These are phyloP conservation scores for Heterococcus sp. DNA, from an alignment of 108 stramenopile genomes.

Conservation along the genomic window DNA sequence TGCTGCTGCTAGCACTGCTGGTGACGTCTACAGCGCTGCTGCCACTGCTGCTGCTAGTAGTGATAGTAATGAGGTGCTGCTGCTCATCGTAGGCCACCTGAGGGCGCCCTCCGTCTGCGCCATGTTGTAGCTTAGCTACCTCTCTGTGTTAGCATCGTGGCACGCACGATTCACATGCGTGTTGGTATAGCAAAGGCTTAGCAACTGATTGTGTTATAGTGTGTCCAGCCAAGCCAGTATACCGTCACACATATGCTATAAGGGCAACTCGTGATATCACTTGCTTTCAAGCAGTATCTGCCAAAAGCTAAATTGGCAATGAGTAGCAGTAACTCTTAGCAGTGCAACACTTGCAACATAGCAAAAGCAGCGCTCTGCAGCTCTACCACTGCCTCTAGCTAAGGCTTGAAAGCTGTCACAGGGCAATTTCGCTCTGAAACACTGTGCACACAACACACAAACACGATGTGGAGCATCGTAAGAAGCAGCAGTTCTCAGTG, in stretches of 20 bases:
- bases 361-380: not conserved
- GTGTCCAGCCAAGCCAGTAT: not conserved
- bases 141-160: constrained; percentile 3
- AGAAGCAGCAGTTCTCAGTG: no score
- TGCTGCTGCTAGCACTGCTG: no score
- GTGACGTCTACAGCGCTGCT: no score
- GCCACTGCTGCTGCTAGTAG: no score
- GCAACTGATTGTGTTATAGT: not conserved
- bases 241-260: no score
- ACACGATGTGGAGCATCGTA: not conserved
- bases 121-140: constrained; percentile 25
- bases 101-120: constrained; percentile 15
- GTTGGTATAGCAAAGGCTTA: not conserved
- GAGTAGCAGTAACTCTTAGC: not conserved
- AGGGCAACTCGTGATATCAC: no score
- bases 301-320: no score
- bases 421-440: no score
- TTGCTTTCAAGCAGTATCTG: no score
- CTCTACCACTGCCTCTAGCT: not conserved
- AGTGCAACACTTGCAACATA: not conserved
- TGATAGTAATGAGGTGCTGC: constrained; percentile 18
- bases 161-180: not conserved
- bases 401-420: no score
- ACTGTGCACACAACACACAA: not conserved
- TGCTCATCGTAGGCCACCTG: constrained; percentile 12